Evolutionary conservation across 345 rosid species (phyloP), one percentile per base, ranked within the genome.

Genomic region (Rhodamnia argentea): DNA sequence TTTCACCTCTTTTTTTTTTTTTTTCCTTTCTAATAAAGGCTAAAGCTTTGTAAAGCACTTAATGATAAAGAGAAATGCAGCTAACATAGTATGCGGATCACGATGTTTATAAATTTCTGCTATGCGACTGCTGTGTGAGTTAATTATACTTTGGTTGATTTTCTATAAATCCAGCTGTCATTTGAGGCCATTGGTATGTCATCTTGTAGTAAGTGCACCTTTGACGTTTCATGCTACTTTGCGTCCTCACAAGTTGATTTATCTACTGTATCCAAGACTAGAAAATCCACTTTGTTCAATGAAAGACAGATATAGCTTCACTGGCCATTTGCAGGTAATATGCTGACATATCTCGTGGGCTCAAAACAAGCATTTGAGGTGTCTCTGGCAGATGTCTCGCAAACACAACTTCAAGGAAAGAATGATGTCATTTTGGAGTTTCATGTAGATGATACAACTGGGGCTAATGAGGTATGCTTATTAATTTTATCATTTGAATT

Each of bases 401-500:
- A 97, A 82, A 94, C 98, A 60, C 98, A 96, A 88, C 87, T 96
- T 88, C 99, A 94, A 90, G 99, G 98, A 84, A 96, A 97, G 88
- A 94, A 94, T 88, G 99, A 97, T 88, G 99, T 97, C 70, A 84
- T 94, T 47, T 91, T 97, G 93, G 97, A 97, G 94, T 97, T 97
- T 91, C 99, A 97, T 87, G 95, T 95, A 60, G 98, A 96, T 94
- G 99, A 97, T 88, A 96, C 98, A 20, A 92, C 98, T 84, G 99
- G 99, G 87, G 99, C 98, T 84, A 97, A 95, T 89, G 99, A 96
- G 98, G 99, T 96, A 18, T 57, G 88, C 86, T 84, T 52, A 24
- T 40, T 87, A 50, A 10, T 58, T 74, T 85, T 59, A 42, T 27
- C 12, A 8, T 23, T 40, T 85, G 81, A 62, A 27, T 15, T 70